These are phyloP conservation scores for Candida incommunis DNA, from an alignment of 805 yeast species.

Conservation along the genomic window DNA sequence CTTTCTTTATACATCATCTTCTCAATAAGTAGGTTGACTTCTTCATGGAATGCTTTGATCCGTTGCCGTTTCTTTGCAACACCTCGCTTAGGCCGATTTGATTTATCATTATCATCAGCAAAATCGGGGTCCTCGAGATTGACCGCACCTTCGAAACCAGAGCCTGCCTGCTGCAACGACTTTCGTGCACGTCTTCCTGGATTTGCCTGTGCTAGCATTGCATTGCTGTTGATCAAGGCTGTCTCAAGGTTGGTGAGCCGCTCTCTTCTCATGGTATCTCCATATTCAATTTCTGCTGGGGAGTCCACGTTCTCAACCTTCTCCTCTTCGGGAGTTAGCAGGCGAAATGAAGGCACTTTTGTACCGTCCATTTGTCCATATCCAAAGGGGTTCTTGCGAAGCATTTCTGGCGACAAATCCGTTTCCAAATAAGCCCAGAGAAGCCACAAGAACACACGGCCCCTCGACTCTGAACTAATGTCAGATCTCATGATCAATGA, in stretches of 20 bases:
- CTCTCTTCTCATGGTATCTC: constrained; percentile 26
- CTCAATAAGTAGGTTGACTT: background rate
- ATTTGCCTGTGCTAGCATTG: background rate
- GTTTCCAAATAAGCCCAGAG: constrained; percentile 73
- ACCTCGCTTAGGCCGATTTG: background rate
- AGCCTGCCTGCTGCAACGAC: background rate
- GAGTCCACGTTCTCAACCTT: constrained; percentile 30
- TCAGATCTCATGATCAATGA: constrained; percentile 56
- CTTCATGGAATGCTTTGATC: background rate
- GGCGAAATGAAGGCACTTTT: constrained; percentile 25
- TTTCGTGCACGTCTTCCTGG: background rate
- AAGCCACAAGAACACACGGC: constrained; percentile 68
- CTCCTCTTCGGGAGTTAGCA: constrained; percentile 16
- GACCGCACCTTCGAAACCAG: background rate
- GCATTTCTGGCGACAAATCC: constrained; percentile 35
- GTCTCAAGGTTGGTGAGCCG: constrained; percentile 23
- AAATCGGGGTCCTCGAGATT: background rate
- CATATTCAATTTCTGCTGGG: constrained; percentile 29
- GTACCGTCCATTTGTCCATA: constrained; percentile 21
- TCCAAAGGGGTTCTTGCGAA: constrained; percentile 46
- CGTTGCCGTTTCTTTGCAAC: background rate
- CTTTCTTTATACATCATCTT: background rate
- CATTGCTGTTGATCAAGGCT: background rate
- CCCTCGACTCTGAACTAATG: constrained; percentile 51
- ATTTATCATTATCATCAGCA: background rate